Conservation (phyloP, 164 flowering plant genomes). For the Pachysandra terminalis region DNA sequence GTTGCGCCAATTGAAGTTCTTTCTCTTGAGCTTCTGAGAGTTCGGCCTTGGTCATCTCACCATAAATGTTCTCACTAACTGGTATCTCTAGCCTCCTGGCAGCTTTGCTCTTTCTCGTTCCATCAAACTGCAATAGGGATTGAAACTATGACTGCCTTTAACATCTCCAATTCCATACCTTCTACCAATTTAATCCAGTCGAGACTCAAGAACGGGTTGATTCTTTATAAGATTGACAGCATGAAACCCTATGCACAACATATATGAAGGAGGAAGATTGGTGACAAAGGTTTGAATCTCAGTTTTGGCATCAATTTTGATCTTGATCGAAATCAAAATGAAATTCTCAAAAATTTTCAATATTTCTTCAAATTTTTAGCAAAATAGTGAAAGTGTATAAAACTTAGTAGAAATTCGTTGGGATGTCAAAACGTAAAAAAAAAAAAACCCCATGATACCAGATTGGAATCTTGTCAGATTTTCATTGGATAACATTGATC, state of each 20-base stretch:
- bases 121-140: conserved; percentile 34
- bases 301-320: too few relatives aligned
- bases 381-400: too few relatives aligned
- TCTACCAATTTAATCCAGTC: not conserved
- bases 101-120: conserved; percentile 29
- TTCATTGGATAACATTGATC: too few relatives aligned
- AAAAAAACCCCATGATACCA: too few relatives aligned
- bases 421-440: too few relatives aligned
- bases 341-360: too few relatives aligned
- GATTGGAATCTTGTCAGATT: too few relatives aligned
- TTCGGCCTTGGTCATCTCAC: conserved; percentile 61
- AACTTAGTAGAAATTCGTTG: too few relatives aligned
- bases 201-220: not conserved
- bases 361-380: too few relatives aligned
- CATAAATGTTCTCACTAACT: conserved; percentile 55
- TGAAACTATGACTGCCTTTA: not conserved
- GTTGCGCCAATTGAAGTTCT: conserved; percentile 64
- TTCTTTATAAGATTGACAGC: not conserved
- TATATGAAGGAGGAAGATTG: not conserved
- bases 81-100: conserved; percentile 51
- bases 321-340: too few relatives aligned
- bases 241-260: not conserved
- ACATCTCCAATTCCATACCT: not conserved
- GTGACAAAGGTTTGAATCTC: not conserved
- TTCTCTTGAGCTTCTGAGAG: conserved; percentile 59